Base-by-base conservation (phyloP, 495 filamentous ascomycete species). In the Xylaria venustula region DNA sequence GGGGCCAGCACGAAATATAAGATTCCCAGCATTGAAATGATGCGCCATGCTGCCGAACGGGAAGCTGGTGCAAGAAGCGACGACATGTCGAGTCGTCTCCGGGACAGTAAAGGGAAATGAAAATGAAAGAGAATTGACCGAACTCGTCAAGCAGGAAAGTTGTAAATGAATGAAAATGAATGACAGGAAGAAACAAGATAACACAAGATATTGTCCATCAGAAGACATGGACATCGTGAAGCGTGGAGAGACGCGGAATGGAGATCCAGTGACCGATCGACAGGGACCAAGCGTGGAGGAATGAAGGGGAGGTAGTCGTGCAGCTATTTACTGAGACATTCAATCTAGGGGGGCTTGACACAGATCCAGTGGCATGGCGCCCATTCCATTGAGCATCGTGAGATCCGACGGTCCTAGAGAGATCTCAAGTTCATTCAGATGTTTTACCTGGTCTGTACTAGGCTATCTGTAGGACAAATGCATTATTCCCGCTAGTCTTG, bases 221-320 rank as follows among this genome's bases (percentile, higher is more conserved):
- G 28, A 37, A 53, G 50, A 7, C 32, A 53, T 52, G 17, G 30
- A 7, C 32, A 54, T 54, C 32, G 15, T 54, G 51, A 54, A 26
- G 37, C n/a, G 15, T 2, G 1, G 20, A 28, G 14, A 26, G 20
- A 41, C 34, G 37, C 14, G 23, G 51, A 42, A 54, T 22, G 40
- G 58, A 37, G 47, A 41, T 37, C 55, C 41, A 55, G 47, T 11
- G 56, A 22, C 53, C 22, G 26, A 40, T 37, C 36, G 49, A 42
- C 40, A 51, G 47, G 34, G 22, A 42, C 37, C 20, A 47, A 12
- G 54, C 47, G 28, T 7, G 20, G 8, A 52, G 48, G 37, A 54
- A 54, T 45, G 37, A 42, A 61, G 52, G 44, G 22, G 54, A 37
- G 14, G 47, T 41, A 53, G 11, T 15, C 36, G 34, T 6, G n/a